Base-by-base conservation (phyloP, 257 asterid species). In the Linaria vulgaris region DNA sequence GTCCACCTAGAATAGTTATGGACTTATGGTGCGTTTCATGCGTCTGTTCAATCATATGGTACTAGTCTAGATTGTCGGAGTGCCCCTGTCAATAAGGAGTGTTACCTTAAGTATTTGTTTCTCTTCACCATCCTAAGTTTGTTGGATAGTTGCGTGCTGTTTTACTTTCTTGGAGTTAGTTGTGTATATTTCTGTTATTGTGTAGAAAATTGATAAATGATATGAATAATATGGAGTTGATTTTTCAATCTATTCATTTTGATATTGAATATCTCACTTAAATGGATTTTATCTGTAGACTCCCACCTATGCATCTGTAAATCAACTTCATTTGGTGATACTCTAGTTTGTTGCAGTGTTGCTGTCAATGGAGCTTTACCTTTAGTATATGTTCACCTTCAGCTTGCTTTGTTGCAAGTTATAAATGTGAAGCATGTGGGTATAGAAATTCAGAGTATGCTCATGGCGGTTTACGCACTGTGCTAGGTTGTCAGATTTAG, bases 281-380 rank as follows among this genome's bases (percentile, higher is more conserved):
- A 23, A 50, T 9, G 27, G 19, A 38, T 37, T 30, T 17, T 52
- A 59, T 30, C 43, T 53, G 64, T 39, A 14, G 19, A 25, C 50
- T 49, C 34, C 64, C 53, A 68, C 52, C 70, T 27, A 53, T 69
- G 68, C 53, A 56, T 70, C 72, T 94, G 88, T 97, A 89, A 80
- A 83, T 87, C 58, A 34, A 34, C 41, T 68, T 69, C 55, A 23
- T 59, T 23, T 56, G 69, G 37, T 24, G 34, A 23, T 7, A 34
- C 8, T 51, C 55, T 55, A 27, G 45, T 37, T 63, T 59, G 7
- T 49, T 48, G 15, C 34, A 43, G 37, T 31, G 66, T 59, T 22
- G 24, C 24, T 63, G 39, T 49, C 63, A 24, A 10, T 39, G 34
- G 50, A 23, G 50, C 49, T 44, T 44, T 44, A 12, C 49, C 49